Evolutionary conservation across 2,329 filamentous ascomycete species (phyloP).

Genomic region (Malbranchea zuffiana): DNA sequence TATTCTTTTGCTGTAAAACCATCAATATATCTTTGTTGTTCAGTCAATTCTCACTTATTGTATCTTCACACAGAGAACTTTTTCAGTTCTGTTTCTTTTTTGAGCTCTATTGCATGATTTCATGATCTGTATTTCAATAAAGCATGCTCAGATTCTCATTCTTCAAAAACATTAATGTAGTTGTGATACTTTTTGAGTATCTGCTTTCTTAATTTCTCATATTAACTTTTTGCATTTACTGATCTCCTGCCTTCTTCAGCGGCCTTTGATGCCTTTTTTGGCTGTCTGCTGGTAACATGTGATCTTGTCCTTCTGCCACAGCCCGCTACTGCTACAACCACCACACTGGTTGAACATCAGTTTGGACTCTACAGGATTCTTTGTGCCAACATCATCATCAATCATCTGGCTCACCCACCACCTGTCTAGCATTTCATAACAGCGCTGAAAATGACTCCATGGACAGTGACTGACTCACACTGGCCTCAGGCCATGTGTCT

Average conservation of each 20-base stretch:
- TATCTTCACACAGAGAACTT: too few relatives aligned
- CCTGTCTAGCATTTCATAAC: constrained; percentile 2
- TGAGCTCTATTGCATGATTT: too few relatives aligned
- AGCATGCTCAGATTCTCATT: too few relatives aligned
- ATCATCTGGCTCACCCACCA: constrained; percentile 3
- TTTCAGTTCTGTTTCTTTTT: too few relatives aligned
- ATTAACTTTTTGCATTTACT: constrained; percentile 1
- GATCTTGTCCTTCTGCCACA: constrained; percentile 2
- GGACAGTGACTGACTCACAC: not conserved
- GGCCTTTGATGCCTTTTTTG: constrained; percentile 1
- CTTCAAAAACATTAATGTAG: too few relatives aligned
- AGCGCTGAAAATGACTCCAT: constrained; percentile 2
- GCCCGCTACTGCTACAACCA: constrained; percentile 3
- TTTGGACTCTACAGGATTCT: constrained; percentile 2
- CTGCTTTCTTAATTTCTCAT: too few relatives aligned
- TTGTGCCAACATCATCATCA: constrained; percentile 1
- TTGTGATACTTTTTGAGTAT: too few relatives aligned
- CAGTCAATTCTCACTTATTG: too few relatives aligned
- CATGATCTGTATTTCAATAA: too few relatives aligned
- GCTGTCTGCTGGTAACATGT: constrained; percentile 1
- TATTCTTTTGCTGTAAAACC: too few relatives aligned
- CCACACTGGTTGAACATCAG: not conserved
- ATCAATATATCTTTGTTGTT: too few relatives aligned
- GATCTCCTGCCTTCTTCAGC: constrained; percentile 1
- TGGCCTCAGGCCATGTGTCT: not conserved